These are phyloP conservation scores for Cladophialophora immunda DNA, from an alignment of 2,329 filamentous ascomycete species.

Conservation along the genomic window DNA sequence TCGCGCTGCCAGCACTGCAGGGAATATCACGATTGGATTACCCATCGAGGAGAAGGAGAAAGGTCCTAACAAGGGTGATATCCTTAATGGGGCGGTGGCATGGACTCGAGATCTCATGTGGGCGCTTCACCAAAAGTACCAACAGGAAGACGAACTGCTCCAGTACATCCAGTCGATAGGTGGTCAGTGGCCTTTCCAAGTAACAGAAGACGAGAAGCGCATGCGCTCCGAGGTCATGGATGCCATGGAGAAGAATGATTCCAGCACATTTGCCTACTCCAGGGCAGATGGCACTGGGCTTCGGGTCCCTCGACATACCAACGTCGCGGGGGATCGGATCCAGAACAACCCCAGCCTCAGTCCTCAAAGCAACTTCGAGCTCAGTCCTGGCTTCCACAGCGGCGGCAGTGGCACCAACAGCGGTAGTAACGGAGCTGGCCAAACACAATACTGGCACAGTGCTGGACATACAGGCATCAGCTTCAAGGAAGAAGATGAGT, in stretches of 20 bases:
- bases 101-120: constrained; percentile 99
- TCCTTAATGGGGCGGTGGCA: constrained; percentile 93
- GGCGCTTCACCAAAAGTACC: constrained; percentile 88
- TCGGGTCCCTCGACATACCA: constrained; percentile 91
- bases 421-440: constrained; percentile 48
- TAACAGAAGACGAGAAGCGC: constrained; percentile 89
- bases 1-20: constrained; percentile 76
- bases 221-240: constrained; percentile 95
- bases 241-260: constrained; percentile 81
- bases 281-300: constrained; percentile 84
- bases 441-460: constrained; percentile 63
- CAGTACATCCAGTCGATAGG: constrained; percentile 77
- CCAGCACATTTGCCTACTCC: constrained; percentile 81
- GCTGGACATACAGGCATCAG: constrained; percentile 67
- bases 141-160: constrained; percentile 86
- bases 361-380: constrained; percentile 66
- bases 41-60: constrained; percentile 98
- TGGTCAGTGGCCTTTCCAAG: constrained; percentile 78
- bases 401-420: constrained; percentile 71
- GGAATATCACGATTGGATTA: constrained; percentile 89
- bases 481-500: constrained; percentile 96
- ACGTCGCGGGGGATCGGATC: constrained; percentile 82
- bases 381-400: constrained; percentile 75
- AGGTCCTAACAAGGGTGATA: constrained; percentile 97
- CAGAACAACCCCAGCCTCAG: constrained; percentile 57